Conservation (phyloP, 2,329 filamentous ascomycete genomes). For the Ploettnerulaceae sp. region DNA sequence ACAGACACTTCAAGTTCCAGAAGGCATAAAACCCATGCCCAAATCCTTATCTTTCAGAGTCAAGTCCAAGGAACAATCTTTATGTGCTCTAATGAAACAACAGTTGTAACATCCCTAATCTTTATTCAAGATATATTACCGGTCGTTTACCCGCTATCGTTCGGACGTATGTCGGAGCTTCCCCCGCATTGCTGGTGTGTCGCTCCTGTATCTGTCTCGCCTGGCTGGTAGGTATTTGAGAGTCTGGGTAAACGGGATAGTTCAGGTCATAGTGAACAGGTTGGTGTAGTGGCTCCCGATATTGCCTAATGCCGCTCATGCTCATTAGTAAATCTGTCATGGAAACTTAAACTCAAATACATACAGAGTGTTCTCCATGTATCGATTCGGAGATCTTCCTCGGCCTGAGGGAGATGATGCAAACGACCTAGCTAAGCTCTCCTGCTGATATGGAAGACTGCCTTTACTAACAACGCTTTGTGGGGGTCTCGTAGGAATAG, state of each 20-base stretch:
- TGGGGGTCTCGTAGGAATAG: constrained; percentile 22
- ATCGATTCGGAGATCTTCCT: constrained; percentile 27
- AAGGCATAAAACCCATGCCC: too few relatives aligned
- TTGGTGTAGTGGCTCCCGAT: constrained; percentile 11
- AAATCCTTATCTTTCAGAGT: too few relatives aligned
- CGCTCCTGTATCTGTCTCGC: not conserved
- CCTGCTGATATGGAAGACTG: constrained; percentile 18
- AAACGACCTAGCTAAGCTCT: constrained; percentile 21
- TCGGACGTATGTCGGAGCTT: not conserved
- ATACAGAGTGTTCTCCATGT: constrained; percentile 29
- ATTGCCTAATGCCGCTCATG: constrained; percentile 11
- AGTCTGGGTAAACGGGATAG: not conserved
- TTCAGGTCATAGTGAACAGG: constrained; percentile 6
- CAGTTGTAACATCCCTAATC: not conserved
- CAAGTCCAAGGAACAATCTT: too few relatives aligned
- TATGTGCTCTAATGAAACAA: not conserved
- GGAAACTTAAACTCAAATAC: constrained; percentile 12
- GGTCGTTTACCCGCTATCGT: not conserved
- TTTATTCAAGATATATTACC: constrained; percentile 4
- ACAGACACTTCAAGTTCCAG: too few relatives aligned
- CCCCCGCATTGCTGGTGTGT: not conserved
- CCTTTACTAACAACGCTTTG: constrained; percentile 16
- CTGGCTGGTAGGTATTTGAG: not conserved
- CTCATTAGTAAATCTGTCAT: constrained; percentile 18
- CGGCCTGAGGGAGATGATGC: constrained; percentile 13